A percentile compares a stretch with the other conserved stretches of the same genome.
These are phyloP conservation scores for Myxozyma geophila DNA, from an alignment of 805 yeast genomes.

Conservation along the genomic window DNA sequence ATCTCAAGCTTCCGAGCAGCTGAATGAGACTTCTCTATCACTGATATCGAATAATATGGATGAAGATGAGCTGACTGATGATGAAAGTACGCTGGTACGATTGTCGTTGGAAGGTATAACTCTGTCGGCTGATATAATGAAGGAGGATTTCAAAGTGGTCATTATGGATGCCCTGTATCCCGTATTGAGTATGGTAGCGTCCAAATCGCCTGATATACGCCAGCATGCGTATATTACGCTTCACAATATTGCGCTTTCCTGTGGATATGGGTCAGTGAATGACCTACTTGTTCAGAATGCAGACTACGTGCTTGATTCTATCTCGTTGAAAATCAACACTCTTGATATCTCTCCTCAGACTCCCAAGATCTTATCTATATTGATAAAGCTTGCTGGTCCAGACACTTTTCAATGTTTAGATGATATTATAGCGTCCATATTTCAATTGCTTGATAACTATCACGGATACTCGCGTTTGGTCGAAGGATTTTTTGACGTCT, in stretches of 20 bases:
- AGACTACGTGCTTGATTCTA: slow-evolving; percentile 79
- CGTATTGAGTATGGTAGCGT: slow-evolving; percentile 72
- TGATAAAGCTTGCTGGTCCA: slow-evolving; percentile 72
- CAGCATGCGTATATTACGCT: slow-evolving; percentile 60
- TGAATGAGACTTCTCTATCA: slow-evolving; percentile 20
- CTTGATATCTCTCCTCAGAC: slow-evolving; percentile 76
- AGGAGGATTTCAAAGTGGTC: slow-evolving; percentile 54
- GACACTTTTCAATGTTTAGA: slow-evolving; percentile 64
- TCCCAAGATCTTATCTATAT: slow-evolving; percentile 67
- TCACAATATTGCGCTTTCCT: slow-evolving; percentile 53
- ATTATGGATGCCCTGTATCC: slow-evolving; percentile 75
- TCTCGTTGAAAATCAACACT: slow-evolving; percentile 71
- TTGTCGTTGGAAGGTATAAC: slow-evolving; percentile 38
- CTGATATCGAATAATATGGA: slow-evolving; percentile 19
- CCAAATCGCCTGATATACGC: slow-evolving; percentile 52
- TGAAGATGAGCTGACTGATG: slow-evolving; percentile 21
- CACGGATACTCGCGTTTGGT: slow-evolving; percentile 79
- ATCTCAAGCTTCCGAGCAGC: slow-evolving; percentile 25
- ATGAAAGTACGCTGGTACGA: slow-evolving; percentile 23
- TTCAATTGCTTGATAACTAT: slow-evolving; percentile 77
- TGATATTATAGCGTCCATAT: slow-evolving; percentile 75
- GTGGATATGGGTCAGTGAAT: slow-evolving; percentile 59
- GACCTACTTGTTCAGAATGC: slow-evolving; percentile 65
- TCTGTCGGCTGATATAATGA: slow-evolving; percentile 37
- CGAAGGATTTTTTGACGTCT: slow-evolving; percentile 73